A percentile compares a stretch with the other conserved stretches of the same genome.
phyloP scores from a whole-genome alignment of 805 yeast species.

The Lachancea sp. region DNA sequence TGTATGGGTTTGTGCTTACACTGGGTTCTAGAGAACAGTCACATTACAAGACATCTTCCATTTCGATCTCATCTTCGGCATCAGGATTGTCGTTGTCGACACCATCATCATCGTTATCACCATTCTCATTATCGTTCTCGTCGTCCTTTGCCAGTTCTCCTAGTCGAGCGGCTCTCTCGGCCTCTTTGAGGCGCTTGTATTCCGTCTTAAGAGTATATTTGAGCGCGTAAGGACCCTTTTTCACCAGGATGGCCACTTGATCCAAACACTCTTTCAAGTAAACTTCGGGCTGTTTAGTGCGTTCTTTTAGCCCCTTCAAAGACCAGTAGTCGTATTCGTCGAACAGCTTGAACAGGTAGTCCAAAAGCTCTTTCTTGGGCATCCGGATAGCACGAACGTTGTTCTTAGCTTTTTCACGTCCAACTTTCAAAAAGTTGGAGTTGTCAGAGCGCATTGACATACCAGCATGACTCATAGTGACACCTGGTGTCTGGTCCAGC shows the following conservation, averaged over 20 bases:
- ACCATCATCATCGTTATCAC: constrained; percentile 38
- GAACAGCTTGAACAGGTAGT: constrained; percentile 77
- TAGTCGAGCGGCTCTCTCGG: constrained; percentile 61
- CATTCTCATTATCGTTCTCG: constrained; percentile 47
- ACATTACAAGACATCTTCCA: constrained; percentile 60
- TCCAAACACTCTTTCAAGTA: constrained; percentile 88
- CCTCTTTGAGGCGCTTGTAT: constrained; percentile 71
- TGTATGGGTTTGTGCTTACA: background rate
- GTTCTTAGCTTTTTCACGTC: constrained; percentile 43
- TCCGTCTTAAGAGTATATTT: constrained; percentile 88
- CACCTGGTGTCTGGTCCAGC: constrained; percentile 77
- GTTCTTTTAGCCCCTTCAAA: constrained; percentile 85
- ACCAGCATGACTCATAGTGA: constrained; percentile 78
- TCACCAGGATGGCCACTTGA: constrained; percentile 78
- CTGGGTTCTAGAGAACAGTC: constrained; percentile 6
- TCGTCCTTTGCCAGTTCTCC: constrained; percentile 41
- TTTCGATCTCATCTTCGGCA: constrained; percentile 62
- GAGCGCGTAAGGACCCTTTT: constrained; percentile 93
- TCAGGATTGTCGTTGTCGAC: constrained; percentile 46
- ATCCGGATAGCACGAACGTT: constrained; percentile 75
- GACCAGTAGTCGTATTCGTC: constrained; percentile 97
- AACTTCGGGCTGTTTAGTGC: constrained; percentile 92
- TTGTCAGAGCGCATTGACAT: constrained; percentile 71
- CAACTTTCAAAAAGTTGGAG: constrained; percentile 56
- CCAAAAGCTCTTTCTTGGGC: constrained; percentile 88